These are phyloP conservation scores for Phytopythium delawarense DNA, from an alignment of 352 stramenopile species.

Conservation along the genomic window DNA sequence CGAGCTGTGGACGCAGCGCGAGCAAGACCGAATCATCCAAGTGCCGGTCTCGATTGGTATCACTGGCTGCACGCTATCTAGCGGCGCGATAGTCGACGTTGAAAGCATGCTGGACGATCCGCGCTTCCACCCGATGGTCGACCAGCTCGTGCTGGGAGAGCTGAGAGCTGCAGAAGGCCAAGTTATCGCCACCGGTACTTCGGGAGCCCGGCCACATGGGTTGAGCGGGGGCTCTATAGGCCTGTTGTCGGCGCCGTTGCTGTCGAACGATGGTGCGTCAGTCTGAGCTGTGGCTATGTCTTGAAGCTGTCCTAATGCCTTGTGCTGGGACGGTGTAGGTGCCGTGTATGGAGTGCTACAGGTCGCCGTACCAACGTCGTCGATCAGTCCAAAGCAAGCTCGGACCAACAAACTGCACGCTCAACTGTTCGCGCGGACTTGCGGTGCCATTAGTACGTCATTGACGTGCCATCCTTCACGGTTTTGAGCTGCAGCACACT, in stretches of 20 bases:
- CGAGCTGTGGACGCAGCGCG: constrained; percentile 61
- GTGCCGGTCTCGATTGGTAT: constrained; percentile 54
- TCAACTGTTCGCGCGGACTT: constrained; percentile 14
- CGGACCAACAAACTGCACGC: constrained; percentile 4
- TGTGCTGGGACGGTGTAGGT: constrained; percentile 13
- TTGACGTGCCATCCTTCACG: background rate
- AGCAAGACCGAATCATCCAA: constrained; percentile 39
- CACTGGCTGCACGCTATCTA: constrained; percentile 41
- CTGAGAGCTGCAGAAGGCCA: constrained; percentile 16
- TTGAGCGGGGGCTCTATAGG: background rate
- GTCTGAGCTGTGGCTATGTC: background rate
- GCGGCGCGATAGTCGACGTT: constrained; percentile 29
- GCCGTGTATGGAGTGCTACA: constrained; percentile 49
- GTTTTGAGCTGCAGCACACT: background rate
- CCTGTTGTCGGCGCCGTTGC: constrained; percentile 40
- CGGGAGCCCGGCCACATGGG: background rate
- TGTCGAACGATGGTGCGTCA: constrained; percentile 32
- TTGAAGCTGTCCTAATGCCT: background rate
- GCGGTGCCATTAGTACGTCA: background rate
- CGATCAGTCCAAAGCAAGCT: constrained; percentile 6
- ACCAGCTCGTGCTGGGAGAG: constrained; percentile 41
- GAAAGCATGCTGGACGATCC: constrained; percentile 34
- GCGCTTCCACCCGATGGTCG: constrained; percentile 60
- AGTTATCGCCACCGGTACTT: background rate
- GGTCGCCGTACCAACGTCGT: constrained; percentile 29